Evolutionary conservation across 2,329 filamentous ascomycete species (phyloP).

Genomic region (Xylariaceae sp.): DNA sequence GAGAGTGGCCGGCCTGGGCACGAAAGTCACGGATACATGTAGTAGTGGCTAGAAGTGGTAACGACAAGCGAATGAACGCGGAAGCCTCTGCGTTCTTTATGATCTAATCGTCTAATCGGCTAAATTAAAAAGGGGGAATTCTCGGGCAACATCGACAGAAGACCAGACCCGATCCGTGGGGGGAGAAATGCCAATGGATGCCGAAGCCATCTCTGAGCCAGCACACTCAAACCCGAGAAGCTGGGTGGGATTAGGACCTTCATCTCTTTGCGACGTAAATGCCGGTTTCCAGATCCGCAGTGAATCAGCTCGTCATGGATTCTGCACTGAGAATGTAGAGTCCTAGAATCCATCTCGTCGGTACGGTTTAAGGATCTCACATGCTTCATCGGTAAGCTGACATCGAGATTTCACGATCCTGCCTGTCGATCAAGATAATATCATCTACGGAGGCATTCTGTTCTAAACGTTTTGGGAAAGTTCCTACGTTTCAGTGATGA

Average conservation of each 20-base stretch:
- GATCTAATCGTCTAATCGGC: slow-evolving; percentile 14
- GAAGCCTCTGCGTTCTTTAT: slow-evolving; percentile 23
- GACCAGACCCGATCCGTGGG: background rate
- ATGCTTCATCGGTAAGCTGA: slow-evolving; percentile 6
- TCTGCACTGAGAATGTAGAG: background rate
- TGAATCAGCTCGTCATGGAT: slow-evolving; percentile 2
- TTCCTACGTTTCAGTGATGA: slow-evolving; percentile 13
- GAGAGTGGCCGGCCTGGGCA: slow-evolving; percentile 2
- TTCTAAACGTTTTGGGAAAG: slow-evolving; percentile 15
- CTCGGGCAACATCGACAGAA: slow-evolving; percentile 22
- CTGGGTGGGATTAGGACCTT: slow-evolving; percentile 15
- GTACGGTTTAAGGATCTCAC: slow-evolving; percentile 11
- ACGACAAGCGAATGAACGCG: slow-evolving; percentile 39
- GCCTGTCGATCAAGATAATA: slow-evolving; percentile 21
- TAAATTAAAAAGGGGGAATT: slow-evolving; percentile 22
- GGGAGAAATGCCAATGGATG: background rate
- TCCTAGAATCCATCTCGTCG: background rate
- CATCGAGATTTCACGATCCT: slow-evolving; percentile 19
- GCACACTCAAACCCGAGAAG: slow-evolving; percentile 16
- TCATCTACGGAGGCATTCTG: slow-evolving; percentile 15
- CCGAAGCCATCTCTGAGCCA: slow-evolving; percentile 1
- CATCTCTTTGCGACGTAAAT: slow-evolving; percentile 15
- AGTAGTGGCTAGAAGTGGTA: slow-evolving; percentile 33
- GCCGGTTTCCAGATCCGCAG: background rate
- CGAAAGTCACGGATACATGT: slow-evolving; percentile 23